Base-by-base conservation (phyloP, 2,329 filamentous ascomycete species). In the Fonsecaea multimorphosa region DNA sequence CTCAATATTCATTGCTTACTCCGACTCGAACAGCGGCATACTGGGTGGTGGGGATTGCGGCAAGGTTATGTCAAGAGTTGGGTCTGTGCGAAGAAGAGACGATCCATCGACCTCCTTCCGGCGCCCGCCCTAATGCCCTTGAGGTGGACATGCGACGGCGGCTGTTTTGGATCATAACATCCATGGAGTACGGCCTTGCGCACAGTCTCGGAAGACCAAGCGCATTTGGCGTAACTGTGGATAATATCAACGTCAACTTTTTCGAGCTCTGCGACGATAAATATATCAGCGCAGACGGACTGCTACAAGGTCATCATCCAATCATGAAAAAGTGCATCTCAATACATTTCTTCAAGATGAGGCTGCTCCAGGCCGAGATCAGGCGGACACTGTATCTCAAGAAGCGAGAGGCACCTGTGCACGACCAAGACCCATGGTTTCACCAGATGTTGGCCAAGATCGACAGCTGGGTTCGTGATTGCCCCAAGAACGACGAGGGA, bases 291-390 rank as follows among this genome's bases (percentile, higher is more conserved):
- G 82, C 86, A 1, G 83, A 89, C 36, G 93, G 92, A 2, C 90
- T 97, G 63, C 80, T 87, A 24, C 85, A 88, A 0, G 84, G 82
- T 11, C 91, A 89, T 0, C 89, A 89, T 4, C 84, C 86, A 1
- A 92, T 91, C 40, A 84, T 93, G 71, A 92, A 91, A 74, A 99
- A 99, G 77, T 87, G 91, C 72, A 89, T 96, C 29, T 89, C 92
- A 1, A 93, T 97, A 67, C 94, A 99, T 76, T 95, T 96, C 73
- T 93, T 93, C 81, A 94, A 91, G 75, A 96, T 97, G 92, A 86
- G 92, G 62, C 78, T 96, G 64, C 82, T 93, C 12, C 93, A 97
- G 76, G 87, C 93, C 14, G 94, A 98, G 77, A 95, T 97, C 51
- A 86, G 93, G 64, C 87, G 93, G 64, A 89, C 88, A 6, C 82